phyloP scores from a whole-genome alignment of 2,329 filamentous ascomycete genomes.

The Trichoderma sp. region DNA sequence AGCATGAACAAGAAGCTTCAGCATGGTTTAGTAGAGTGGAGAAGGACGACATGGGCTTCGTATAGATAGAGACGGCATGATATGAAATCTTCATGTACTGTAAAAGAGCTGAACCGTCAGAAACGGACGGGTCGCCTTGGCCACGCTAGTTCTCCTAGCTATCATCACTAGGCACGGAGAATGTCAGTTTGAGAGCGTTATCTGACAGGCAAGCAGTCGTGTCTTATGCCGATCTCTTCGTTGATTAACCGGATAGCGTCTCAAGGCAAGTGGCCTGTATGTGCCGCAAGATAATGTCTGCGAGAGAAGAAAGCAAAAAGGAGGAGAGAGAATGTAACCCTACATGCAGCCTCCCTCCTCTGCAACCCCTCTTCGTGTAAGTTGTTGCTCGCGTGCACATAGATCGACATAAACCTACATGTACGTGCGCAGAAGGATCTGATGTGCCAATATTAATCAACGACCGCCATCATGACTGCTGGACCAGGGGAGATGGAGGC shows the following conservation, averaged over 20 bases:
- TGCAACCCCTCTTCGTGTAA: constrained; percentile 8
- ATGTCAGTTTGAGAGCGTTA: background rate
- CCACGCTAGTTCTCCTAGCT: background rate
- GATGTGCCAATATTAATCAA: background rate
- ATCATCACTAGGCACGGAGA: background rate
- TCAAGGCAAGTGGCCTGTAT: background rate
- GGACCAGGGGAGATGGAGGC: background rate
- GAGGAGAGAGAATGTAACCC: constrained; percentile 12
- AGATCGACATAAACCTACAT: background rate
- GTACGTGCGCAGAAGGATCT: background rate
- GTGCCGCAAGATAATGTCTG: background rate
- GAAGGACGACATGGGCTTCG: background rate
- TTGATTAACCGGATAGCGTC: background rate
- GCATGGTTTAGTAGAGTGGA: background rate
- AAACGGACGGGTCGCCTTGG: background rate
- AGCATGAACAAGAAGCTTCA: background rate
- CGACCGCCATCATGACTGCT: background rate
- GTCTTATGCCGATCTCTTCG: background rate
- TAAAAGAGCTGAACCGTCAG: background rate
- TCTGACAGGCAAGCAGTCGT: background rate
- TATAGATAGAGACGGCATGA: background rate
- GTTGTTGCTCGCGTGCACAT: background rate
- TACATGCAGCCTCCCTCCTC: background rate
- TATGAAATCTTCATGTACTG: background rate
- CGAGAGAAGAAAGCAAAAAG: background rate